Base-by-base conservation (phyloP, 1,139 yeast genomes). In the Geotrichum klebahnii region DNA sequence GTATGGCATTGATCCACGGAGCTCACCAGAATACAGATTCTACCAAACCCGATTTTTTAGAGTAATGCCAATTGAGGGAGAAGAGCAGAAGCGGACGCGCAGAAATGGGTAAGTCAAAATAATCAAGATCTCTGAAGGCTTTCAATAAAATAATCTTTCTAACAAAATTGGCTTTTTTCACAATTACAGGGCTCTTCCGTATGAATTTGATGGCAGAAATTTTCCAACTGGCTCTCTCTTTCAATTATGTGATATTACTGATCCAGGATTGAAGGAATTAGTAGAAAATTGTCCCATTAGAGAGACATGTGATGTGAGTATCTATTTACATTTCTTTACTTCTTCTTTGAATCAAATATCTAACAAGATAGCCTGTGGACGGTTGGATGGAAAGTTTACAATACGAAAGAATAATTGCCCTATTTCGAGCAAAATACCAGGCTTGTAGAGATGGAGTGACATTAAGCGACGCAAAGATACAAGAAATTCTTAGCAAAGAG, bases 41-140 rank as follows among this genome's bases (percentile, higher is more conserved):
- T 88, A 81, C 63, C 99, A 92, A 68, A 83, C 88, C 31, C 97
- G 92, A 65, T 83, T 85, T 53, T 92, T 89, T 67, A 76, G 92
- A 48, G 58, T 59, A 34, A 45, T 53, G 5, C 48, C 48, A 14
- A 41, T 41, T 4, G 44, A 49, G 12, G 39, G 48, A 12, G 51
- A 53, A n/a, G 55, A 47, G 8, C 43, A 41, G 6, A 50, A 40
- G 23, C 34, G 42, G 33, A 33, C 37, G 16, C 32, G 43, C 19
- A 19, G 51, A 31, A 31, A 38, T 19, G 31, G 48, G 31, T 31
- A 20, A 26, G 23, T 41, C 9, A 16, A 17, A 9, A 16, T 28
- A n/a, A n/a, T n/a, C n/a, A n/a, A n/a, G n/a, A n/a, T n/a, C n/a
- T n/a, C n/a, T n/a, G n/a, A n/a, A n/a, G n/a, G n/a, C n/a, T n/a